These are phyloP conservation scores for Metschnikowia vanudenii DNA, from an alignment of 805 yeast species.

Conservation along the genomic window DNA sequence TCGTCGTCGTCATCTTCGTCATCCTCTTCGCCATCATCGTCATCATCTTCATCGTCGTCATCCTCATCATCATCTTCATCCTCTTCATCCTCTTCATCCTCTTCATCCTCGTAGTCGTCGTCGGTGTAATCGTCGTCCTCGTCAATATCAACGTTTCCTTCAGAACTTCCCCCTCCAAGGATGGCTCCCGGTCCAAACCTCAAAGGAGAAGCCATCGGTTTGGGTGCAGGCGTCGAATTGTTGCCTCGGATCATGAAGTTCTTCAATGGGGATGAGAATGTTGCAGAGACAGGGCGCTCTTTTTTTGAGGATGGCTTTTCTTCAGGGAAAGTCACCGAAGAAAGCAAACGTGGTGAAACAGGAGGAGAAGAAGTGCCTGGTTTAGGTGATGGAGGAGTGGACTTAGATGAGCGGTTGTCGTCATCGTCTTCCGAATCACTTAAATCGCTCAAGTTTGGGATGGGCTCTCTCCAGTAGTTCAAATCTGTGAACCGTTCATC, in stretches of 20 bases:
- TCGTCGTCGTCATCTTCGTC: constrained; percentile 5
- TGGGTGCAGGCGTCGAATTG: constrained; percentile 24
- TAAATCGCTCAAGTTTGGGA: constrained; percentile 58
- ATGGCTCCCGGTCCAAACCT: constrained; percentile 3
- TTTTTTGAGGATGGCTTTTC: constrained; percentile 2
- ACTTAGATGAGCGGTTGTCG: constrained; percentile 12
- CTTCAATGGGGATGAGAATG: constrained; percentile 42
- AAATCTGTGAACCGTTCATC: constrained; percentile 78
- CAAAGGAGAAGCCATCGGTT: constrained; percentile 26
- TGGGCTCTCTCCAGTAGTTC: constrained; percentile 88
- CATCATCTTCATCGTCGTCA: constrained; percentile 3
- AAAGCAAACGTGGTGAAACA: constrained; percentile 10
- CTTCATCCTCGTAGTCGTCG: constrained; percentile 3
- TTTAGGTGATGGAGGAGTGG: constrained; percentile 12
- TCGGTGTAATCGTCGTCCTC: constrained; percentile 13
- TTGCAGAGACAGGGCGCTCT: constrained; percentile 36
- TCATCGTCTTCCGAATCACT: constrained; percentile 49
- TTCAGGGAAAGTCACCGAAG: background rate
- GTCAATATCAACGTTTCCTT: constrained; percentile 7
- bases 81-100: constrained; percentile 7
- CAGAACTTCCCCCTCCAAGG: constrained; percentile 8
- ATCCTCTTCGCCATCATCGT: constrained; percentile 8
- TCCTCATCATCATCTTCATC: constrained; percentile 3
- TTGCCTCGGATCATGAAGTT: constrained; percentile 38
- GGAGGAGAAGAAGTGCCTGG: constrained; percentile 5